phyloP scores from a whole-genome alignment of 2,329 filamentous ascomycete genomes.

The Nemania sp. region DNA sequence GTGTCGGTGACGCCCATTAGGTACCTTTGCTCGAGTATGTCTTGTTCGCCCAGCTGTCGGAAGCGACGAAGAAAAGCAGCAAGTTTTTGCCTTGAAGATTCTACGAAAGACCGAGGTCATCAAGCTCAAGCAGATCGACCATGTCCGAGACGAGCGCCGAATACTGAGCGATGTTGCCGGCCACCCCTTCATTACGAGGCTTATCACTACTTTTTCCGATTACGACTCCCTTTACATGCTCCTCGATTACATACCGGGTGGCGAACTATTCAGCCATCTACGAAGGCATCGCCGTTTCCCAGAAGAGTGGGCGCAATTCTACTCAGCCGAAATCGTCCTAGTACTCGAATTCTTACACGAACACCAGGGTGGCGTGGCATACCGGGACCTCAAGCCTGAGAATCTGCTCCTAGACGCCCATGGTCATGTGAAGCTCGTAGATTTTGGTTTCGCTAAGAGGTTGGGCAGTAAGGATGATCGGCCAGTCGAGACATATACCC shows the following conservation, averaged over 20 bases:
- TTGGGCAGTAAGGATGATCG: slow-evolving; percentile 60
- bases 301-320: slow-evolving; percentile 78
- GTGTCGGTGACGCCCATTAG: slow-evolving; percentile 44
- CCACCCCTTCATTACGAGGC: slow-evolving; percentile 81
- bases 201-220: slow-evolving; percentile 80
- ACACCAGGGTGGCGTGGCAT: slow-evolving; percentile 75
- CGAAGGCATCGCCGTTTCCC: slow-evolving; percentile 79
- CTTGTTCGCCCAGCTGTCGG: slow-evolving; percentile 69
- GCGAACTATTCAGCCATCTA: slow-evolving; percentile 83
- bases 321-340: slow-evolving; percentile 81
- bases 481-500: slow-evolving; percentile 74
- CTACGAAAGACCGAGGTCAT: slow-evolving; percentile 74
- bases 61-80: slow-evolving; percentile 57
- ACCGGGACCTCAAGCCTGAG: slow-evolving; percentile 81
- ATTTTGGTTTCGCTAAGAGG: slow-evolving; percentile 85
- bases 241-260: slow-evolving; percentile 81
- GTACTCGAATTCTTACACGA: slow-evolving; percentile 83
- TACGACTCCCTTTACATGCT: slow-evolving; percentile 80
- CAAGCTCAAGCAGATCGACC: slow-evolving; percentile 83
- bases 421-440: slow-evolving; percentile 80
- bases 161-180: slow-evolving; percentile 78
- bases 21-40: slow-evolving; percentile 82
- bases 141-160: slow-evolving; percentile 81
- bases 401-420: slow-evolving; percentile 78
- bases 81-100: slow-evolving; percentile 83